phyloP scores from a whole-genome alignment of 164 flowering plant species.

The Tetrastigma voinierianum region DNA sequence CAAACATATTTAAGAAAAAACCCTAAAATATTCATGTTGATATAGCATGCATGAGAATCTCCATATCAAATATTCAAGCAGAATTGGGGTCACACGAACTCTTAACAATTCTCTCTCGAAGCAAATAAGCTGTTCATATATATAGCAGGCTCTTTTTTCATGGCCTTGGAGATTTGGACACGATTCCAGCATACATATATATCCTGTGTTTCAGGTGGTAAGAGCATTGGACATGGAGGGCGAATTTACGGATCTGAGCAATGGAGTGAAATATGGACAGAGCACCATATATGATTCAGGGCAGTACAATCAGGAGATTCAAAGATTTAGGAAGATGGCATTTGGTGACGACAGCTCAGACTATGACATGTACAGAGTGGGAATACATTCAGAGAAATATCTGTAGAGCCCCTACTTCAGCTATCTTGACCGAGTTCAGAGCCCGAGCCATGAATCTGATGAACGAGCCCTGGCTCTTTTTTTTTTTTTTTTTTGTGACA shows the following conservation, averaged over 20 bases:
- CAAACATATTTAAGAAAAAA: no score
- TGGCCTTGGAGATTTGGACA: not conserved
- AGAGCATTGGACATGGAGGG: conserved; percentile 50
- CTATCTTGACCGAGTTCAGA: conserved; percentile 31
- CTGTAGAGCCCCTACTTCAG: conserved; percentile 12
- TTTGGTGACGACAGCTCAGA: conserved; percentile 34
- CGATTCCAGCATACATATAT: no score
- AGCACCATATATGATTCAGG: conserved; percentile 47
- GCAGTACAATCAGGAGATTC: conserved; percentile 34
- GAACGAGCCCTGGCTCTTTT: no score
- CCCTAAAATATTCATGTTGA: no score
- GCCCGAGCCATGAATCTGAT: conserved; percentile 33
- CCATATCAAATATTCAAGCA: no score
- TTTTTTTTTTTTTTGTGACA: no score
- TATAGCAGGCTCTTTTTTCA: no score
- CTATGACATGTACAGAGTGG: conserved; percentile 28
- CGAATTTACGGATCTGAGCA: conserved; percentile 44
- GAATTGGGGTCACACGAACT: no score
- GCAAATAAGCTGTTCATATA: no score
- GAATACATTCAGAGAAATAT: conserved; percentile 26
- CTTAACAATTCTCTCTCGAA: no score
- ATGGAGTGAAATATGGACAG: conserved; percentile 62
- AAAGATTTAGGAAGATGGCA: conserved; percentile 40
- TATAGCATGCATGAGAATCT: no score
- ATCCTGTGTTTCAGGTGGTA: conserved; percentile 34